These are phyloP conservation scores for Phycomyces nitens DNA, from an alignment of 192 early-diverging fungal genomes.

Conservation along the genomic window DNA sequence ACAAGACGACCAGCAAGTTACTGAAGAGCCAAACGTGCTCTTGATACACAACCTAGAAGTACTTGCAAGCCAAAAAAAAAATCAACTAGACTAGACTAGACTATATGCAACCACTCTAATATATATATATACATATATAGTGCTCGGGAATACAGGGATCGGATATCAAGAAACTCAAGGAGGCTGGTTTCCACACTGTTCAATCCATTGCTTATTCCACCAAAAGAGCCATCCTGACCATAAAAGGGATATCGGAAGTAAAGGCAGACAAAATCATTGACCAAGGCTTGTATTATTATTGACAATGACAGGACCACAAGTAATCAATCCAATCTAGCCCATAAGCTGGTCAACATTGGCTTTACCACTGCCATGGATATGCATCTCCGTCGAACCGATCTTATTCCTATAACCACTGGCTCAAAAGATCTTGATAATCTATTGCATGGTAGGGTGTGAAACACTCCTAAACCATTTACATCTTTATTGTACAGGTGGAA, in stretches of 20 bases:
- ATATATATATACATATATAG: conserved; percentile 1
- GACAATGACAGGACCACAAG: too few species aligned
- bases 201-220: conserved; percentile 92
- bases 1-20: too few species aligned
- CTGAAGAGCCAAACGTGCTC: too few species aligned
- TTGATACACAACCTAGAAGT: too few species aligned
- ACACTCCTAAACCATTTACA: neutral
- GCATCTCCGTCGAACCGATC: neutral
- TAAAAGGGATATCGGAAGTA: conserved; percentile 94
- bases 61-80: too few species aligned
- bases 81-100: too few species aligned
- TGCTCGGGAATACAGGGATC: conserved; percentile 54
- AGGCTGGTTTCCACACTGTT: conserved; percentile 84
- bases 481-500: conserved; percentile 52
- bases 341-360: conserved; percentile 1
- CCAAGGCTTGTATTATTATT: conserved; percentile 51
- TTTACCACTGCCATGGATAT: conserved; percentile 18
- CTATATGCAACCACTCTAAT: too few species aligned
- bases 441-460: neutral
- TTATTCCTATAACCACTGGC: conserved; percentile 11
- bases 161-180: conserved; percentile 83
- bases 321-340: too few species aligned
- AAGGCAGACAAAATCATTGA: conserved; percentile 95
- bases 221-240: conserved; percentile 76
- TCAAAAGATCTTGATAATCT: conserved; percentile 8